These are phyloP conservation scores for Ophiostoma ulmi DNA, from an alignment of 2,329 filamentous ascomycete genomes.

Conservation along the genomic window DNA sequence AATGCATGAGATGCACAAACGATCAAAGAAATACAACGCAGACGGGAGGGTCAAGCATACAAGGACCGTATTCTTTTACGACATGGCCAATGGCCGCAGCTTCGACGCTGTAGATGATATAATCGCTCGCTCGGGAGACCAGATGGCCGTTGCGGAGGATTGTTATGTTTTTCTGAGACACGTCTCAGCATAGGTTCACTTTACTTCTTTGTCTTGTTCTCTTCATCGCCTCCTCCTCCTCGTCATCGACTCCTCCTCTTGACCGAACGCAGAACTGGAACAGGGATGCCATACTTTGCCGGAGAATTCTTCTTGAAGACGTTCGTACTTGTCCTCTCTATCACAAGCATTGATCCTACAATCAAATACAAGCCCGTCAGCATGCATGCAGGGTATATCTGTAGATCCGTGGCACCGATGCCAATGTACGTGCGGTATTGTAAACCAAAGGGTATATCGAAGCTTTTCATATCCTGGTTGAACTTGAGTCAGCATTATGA, in stretches of 20 bases:
- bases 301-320: slow-evolving; percentile 73
- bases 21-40: slow-evolving; percentile 11
- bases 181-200: slow-evolving; percentile 43
- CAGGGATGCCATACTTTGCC: slow-evolving; percentile 63
- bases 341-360: slow-evolving; percentile 93
- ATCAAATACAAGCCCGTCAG: not conserved
- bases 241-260: slow-evolving; percentile 25
- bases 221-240: not conserved
- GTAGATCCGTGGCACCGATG: not conserved
- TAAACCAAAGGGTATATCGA: not conserved
- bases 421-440: not conserved
- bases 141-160: slow-evolving; percentile 92
- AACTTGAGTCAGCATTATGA: not conserved
- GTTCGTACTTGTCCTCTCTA: slow-evolving; percentile 79
- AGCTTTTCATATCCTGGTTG: not conserved
- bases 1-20: not conserved
- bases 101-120: slow-evolving; percentile 98
- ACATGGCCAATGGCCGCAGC: slow-evolving; percentile 83
- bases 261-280: slow-evolving; percentile 23
- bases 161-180: slow-evolving; percentile 69
- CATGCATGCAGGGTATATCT: not conserved
- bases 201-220: not conserved
- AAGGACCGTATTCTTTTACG: slow-evolving; percentile 84
- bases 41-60: slow-evolving; percentile 51
- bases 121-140: slow-evolving; percentile 94